These are phyloP conservation scores for Meyerozyma guilliermondii DNA, from an alignment of 1,139 yeast genomes.

Conservation along the genomic window DNA sequence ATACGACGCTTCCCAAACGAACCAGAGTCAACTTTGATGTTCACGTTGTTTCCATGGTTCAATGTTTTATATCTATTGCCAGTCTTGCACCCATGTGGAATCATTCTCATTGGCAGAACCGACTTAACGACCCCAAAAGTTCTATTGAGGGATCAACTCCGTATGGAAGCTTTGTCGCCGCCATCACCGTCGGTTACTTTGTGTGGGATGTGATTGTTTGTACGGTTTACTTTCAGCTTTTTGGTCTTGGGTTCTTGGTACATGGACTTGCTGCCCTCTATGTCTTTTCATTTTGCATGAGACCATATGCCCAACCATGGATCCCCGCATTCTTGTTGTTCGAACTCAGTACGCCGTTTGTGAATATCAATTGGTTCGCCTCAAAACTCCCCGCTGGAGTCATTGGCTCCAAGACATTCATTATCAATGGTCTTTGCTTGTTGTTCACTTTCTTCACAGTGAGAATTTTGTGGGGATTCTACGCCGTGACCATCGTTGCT, in stretches of 20 bases:
- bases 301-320: conserved; percentile 62
- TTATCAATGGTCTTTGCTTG: conserved; percentile 67
- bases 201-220: conserved; percentile 86
- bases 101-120: conserved; percentile 41
- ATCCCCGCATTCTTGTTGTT: conserved; percentile 80
- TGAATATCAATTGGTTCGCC: conserved; percentile 89
- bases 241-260: conserved; percentile 78
- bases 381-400: conserved; percentile 62
- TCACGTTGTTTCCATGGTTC: conserved; percentile 85
- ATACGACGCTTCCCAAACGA: conserved; percentile 42
- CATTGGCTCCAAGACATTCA: conserved; percentile 45
- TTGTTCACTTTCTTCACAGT: conserved; percentile 68
- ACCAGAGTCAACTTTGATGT: conserved; percentile 73
- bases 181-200: conserved; percentile 81
- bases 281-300: conserved; percentile 56
- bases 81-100: conserved; percentile 57
- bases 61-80: conserved; percentile 55
- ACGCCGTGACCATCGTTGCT: conserved; percentile 54
- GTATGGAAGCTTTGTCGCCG: conserved; percentile 64
- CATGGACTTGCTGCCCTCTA: conserved; percentile 82
- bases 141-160: conserved; percentile 66
- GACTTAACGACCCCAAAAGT: conserved; percentile 34
- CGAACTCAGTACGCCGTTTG: conserved; percentile 90
- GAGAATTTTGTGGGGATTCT: conserved; percentile 87
- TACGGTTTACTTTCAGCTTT: conserved; percentile 49